phyloP scores from a whole-genome alignment of 768 basidiomycete genomes.

The Tulasnella sp. region DNA sequence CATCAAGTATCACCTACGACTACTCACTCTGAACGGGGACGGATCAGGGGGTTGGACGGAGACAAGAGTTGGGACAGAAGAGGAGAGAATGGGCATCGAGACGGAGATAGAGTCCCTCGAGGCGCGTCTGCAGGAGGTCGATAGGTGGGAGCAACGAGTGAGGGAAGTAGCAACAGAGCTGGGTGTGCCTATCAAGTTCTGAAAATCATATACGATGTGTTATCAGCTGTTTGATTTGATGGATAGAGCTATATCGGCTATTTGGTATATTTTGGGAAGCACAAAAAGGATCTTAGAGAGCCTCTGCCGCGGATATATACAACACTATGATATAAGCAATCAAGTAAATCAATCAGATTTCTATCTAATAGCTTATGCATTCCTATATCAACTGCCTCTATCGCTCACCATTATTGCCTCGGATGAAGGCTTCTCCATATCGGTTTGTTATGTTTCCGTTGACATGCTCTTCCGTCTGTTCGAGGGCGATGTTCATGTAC shows the following conservation, averaged over 20 bases:
- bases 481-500: conserved; percentile 98
- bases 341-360: background rate
- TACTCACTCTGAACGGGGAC: conserved; percentile 69
- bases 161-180: conserved; percentile 51
- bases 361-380: background rate
- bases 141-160: conserved; percentile 58
- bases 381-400: conserved; percentile 12
- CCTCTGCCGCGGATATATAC: conserved; percentile 66
- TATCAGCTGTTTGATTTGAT: background rate
- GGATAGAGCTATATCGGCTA: background rate
- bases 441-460: conserved; percentile 75
- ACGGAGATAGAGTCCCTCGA: conserved; percentile 62
- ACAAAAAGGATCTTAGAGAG: conserved; percentile 29
- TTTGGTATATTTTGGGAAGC: no score
- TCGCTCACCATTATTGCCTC: conserved; percentile 75
- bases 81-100: conserved; percentile 63
- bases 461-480: conserved; percentile 94
- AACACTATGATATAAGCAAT: conserved; percentile 38
- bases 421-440: conserved; percentile 92
- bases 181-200: conserved; percentile 15
- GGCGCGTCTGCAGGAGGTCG: conserved; percentile 56
- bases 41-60: conserved; percentile 61
- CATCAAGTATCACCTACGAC: conserved; percentile 78
- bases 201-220: background rate
- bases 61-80: conserved; percentile 55